Conservation (phyloP, 2,329 filamentous ascomycete species). For the Triangularia verruculosa region DNA sequence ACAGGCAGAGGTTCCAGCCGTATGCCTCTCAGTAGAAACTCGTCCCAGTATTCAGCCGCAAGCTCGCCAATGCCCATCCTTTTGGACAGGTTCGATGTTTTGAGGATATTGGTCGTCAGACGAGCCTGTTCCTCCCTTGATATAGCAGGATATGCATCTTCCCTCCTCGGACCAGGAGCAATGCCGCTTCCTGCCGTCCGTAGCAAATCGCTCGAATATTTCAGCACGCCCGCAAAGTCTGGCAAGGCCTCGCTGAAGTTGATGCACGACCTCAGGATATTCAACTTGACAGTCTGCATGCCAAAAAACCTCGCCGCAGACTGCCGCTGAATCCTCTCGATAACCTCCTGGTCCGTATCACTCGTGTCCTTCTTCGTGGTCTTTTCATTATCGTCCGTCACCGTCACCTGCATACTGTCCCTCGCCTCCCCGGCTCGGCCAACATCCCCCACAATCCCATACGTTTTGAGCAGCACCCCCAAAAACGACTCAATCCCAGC, state of each 20-base stretch:
- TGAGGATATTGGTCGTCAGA: conserved; percentile 79
- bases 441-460: conserved; percentile 59
- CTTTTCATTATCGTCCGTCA: conserved; percentile 36
- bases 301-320: conserved; percentile 66
- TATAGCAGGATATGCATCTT: conserved; percentile 68
- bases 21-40: conserved; percentile 81
- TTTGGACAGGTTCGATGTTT: conserved; percentile 74
- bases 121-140: conserved; percentile 79
- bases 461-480: conserved; percentile 58
- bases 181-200: conserved; percentile 78
- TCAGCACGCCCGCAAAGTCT: conserved; percentile 85
- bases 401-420: conserved; percentile 25
- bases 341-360: conserved; percentile 47
- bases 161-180: conserved; percentile 66
- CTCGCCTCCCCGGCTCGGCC: conserved; percentile 18
- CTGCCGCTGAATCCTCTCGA: conserved; percentile 59
- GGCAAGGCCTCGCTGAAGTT: conserved; percentile 91
- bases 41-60: conserved; percentile 91
- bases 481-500: conserved; percentile 63
- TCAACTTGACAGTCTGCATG: conserved; percentile 75
- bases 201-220: conserved; percentile 80
- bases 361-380: not conserved
- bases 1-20: conserved; percentile 62
- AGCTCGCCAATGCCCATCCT: conserved; percentile 69
- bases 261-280: conserved; percentile 84